Conservation (phyloP, 805 yeast genomes). For the Saccharomyces mikatae region DNA sequence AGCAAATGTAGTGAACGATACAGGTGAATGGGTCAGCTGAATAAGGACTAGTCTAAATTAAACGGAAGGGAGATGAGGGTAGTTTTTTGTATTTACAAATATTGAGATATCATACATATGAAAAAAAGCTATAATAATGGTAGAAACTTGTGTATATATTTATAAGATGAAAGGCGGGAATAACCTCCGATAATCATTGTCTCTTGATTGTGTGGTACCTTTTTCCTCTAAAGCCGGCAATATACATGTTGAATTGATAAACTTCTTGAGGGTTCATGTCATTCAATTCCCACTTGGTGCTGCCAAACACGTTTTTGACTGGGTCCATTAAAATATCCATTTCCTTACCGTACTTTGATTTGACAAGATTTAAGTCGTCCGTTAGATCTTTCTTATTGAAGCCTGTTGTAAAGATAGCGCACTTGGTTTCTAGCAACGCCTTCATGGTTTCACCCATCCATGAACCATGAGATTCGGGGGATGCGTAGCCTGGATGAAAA, state of each 20-base stretch:
- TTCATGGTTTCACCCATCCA: conserved; percentile 90
- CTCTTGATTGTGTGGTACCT: conserved; percentile 75
- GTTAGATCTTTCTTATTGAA: conserved; percentile 67
- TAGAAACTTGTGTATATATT: background rate
- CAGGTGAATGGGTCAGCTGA: background rate
- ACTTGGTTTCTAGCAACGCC: conserved; percentile 84
- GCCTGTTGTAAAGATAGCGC: conserved; percentile 86
- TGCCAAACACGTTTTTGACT: conserved; percentile 63
- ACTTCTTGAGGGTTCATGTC: conserved; percentile 89
- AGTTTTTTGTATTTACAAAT: background rate
- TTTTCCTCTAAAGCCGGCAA: conserved; percentile 93
- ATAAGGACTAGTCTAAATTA: background rate
- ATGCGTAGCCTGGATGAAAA: conserved; percentile 91
- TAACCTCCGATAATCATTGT: conserved; percentile 2
- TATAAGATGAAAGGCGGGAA: background rate
- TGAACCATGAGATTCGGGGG: conserved; percentile 66
- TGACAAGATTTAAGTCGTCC: conserved; percentile 67
- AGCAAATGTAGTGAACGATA: background rate
- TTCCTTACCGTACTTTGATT: conserved; percentile 58
- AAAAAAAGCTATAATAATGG: background rate
- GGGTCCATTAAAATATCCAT: conserved; percentile 75
- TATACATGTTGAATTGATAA: conserved; percentile 81
- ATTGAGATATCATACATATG: background rate
- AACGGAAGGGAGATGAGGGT: background rate
- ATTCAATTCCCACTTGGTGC: conserved; percentile 91